Evolutionary conservation across 1,284 basidiomycete genomes (phyloP), one percentile per base, ranked within the genome.

Genomic region (Heimioporus punctisporus): DNA sequence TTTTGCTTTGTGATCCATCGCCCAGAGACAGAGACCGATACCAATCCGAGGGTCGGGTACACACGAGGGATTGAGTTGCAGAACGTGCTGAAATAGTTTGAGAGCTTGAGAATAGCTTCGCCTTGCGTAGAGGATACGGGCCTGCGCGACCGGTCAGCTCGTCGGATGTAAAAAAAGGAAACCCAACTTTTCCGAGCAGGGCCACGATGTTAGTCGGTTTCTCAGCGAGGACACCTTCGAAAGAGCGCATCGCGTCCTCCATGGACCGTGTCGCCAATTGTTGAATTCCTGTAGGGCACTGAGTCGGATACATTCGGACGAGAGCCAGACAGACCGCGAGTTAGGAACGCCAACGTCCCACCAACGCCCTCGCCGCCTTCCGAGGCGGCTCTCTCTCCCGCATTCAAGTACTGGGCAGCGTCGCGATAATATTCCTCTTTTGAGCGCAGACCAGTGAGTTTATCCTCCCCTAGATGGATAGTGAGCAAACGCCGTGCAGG

Each of bases 21-120:
- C 83, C 91, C 92, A 97, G 21, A 94, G 79, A 71, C 95, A 97
- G 10, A 97, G 75, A 11, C 96, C 96, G 39, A 98, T 93, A 19
- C 95, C 95, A 60, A 97, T 91, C 17, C 95, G 83, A 28, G 95
- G 95, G 70, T 98, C 95, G 0, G 95, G 96, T 24, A 81, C 75
- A 72, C 90, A 92, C 15, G 81, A 73, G 0, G 95, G 94, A 50
- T 85, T 86, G 44, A 92, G 80, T 43, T 81, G 76, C 17, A 98
- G 80, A 15, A 95, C 86, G 53, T 87, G 84, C 69, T 97, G 95
- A 70, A 97, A 97, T 4, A 87, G 70, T 60, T 88, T 85, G 21
- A 97, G 80, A 1, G 95, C 87, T 47, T 87, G 85, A n/a, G 84
- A 77, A 64, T 85, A 92, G 57, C 89, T 84, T 46, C 92, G 80